Evolutionary conservation across 2,329 filamentous ascomycete genomes (phyloP).

Genomic region (Sporothrix curviconia): DNA sequence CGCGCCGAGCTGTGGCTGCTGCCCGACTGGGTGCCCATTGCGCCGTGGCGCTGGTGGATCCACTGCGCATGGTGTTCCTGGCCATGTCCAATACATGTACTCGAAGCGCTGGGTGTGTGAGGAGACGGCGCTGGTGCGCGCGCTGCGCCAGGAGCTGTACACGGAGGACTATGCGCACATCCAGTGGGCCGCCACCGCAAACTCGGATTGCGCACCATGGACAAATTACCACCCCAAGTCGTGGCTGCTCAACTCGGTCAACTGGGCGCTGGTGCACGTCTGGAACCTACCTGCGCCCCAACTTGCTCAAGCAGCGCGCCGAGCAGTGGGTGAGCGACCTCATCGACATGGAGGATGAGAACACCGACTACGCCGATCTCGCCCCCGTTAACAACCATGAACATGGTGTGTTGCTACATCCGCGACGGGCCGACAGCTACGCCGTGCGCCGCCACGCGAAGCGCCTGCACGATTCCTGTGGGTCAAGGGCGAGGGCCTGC

Average conservation of each 20-base stretch:
- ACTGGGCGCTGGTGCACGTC: conserved; percentile 71
- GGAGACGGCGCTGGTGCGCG: conserved; percentile 64
- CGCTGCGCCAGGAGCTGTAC: conserved; percentile 75
- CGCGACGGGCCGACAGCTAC: conserved; percentile 67
- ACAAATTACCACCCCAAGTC: conserved; percentile 95
- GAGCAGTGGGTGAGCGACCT: conserved; percentile 78
- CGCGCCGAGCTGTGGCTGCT: conserved; percentile 91
- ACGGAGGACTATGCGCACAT: conserved; percentile 71
- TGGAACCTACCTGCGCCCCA: conserved; percentile 71
- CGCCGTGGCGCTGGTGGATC: conserved; percentile 96
- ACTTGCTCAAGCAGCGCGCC: conserved; percentile 59
- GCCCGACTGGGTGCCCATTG: conserved; percentile 82
- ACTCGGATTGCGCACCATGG: conserved; percentile 66
- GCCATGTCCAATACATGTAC: conserved; percentile 87
- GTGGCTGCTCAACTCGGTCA: conserved; percentile 70
- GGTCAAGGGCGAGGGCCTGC: conserved; percentile 87
- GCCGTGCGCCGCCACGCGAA: conserved; percentile 73
- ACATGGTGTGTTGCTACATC: conserved; percentile 79
- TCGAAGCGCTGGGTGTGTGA: conserved; percentile 76
- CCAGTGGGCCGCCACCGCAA: conserved; percentile 74
- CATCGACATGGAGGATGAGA: conserved; percentile 85
- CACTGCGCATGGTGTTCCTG: conserved; percentile 92
- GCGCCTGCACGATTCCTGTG: conserved; percentile 81
- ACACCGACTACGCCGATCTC: conserved; percentile 79
- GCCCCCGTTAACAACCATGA: conserved; percentile 88